Evolutionary conservation across 768 basidiomycete genomes (phyloP).

Genomic region (Omphalotus guepiniiformis): DNA sequence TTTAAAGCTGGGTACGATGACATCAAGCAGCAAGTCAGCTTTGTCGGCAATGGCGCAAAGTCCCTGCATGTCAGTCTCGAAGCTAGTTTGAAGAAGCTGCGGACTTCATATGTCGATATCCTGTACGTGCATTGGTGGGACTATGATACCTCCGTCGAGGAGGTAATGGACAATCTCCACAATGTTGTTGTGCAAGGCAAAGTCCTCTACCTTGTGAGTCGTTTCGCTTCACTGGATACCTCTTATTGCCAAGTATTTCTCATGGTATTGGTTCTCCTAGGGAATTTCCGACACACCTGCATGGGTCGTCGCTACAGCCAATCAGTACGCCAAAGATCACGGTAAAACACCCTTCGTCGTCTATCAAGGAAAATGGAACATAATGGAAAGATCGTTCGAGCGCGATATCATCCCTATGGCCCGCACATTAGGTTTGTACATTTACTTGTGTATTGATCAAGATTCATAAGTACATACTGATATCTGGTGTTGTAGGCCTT

Average conservation of each 20-base stretch:
- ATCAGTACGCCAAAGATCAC: slow-evolving; percentile 38
- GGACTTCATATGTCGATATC: slow-evolving; percentile 58
- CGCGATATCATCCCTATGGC: slow-evolving; percentile 40
- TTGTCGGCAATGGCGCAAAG: slow-evolving; percentile 37
- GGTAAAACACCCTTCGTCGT: slow-evolving; percentile 40
- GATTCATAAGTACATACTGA: no score
- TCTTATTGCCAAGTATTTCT: no score
- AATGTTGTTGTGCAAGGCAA: slow-evolving; percentile 38
- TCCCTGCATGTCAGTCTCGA: slow-evolving; percentile 25
- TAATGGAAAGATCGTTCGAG: slow-evolving; percentile 35
- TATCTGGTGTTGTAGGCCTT: slow-evolving; percentile 15
- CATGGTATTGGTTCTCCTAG: slow-evolving; percentile 1
- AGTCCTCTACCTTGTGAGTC: slow-evolving; percentile 35
- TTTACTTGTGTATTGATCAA: not conserved
- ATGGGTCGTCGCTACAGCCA: slow-evolving; percentile 33
- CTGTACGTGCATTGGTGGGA: slow-evolving; percentile 56
- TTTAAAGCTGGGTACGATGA: slow-evolving; percentile 13
- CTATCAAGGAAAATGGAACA: slow-evolving; percentile 36
- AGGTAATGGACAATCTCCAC: slow-evolving; percentile 44
- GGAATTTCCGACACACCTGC: slow-evolving; percentile 30
- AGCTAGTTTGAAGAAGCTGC: slow-evolving; percentile 34
- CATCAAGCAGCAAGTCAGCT: slow-evolving; percentile 15
- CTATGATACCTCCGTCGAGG: slow-evolving; percentile 38
- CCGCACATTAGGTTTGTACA: slow-evolving; percentile 7
- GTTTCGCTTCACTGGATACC: not conserved